Percentiles rank a stretch among this genome's conserved stretches.
These are phyloP conservation scores for Pinus taeda DNA, from an alignment of 75 land plant genomes.

Conservation along the genomic window DNA sequence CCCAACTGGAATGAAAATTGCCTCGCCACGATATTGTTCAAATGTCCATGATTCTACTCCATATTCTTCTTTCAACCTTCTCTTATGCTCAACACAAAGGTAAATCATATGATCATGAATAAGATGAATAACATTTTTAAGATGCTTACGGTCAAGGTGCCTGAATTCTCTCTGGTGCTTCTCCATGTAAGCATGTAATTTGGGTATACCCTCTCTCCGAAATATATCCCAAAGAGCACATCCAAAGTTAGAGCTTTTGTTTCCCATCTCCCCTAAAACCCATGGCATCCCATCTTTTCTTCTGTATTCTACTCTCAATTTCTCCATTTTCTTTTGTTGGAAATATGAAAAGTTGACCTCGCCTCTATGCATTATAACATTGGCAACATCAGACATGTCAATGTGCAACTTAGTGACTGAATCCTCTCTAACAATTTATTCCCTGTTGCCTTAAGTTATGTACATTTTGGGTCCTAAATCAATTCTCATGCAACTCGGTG, in stretches of 20 bases:
- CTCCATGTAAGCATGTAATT: conserved; percentile 43
- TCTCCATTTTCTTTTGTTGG: too few species aligned
- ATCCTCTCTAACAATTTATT: too few species aligned
- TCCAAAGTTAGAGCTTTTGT: conserved; percentile 22
- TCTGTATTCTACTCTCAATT: conserved; percentile 13
- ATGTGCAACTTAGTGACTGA: too few species aligned
- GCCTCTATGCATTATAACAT: too few species aligned
- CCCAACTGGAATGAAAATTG: conserved; percentile 62
- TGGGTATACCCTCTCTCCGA: conserved; percentile 71
- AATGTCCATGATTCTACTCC: conserved; percentile 74
- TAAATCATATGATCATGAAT: conserved; percentile 70
- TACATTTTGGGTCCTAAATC: too few species aligned
- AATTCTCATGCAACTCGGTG: too few species aligned
- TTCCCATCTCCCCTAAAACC: too few species aligned
- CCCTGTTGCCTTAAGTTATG: too few species aligned
- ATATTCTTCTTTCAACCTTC: conserved; percentile 60
- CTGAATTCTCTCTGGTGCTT: conserved; percentile 63
- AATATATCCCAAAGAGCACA: conserved; percentile 89
- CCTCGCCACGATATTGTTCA: conserved; percentile 56
- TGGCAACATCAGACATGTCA: too few species aligned
- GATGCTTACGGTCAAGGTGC: conserved; percentile 36
- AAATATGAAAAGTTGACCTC: too few species aligned
- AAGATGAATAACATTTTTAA: conserved; percentile 57
- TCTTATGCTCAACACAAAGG: conserved; percentile 55
- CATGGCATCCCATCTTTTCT: too few species aligned